These are phyloP conservation scores for Cercospora sp. DNA, from an alignment of 2,329 filamentous ascomycete genomes.

Conservation along the genomic window DNA sequence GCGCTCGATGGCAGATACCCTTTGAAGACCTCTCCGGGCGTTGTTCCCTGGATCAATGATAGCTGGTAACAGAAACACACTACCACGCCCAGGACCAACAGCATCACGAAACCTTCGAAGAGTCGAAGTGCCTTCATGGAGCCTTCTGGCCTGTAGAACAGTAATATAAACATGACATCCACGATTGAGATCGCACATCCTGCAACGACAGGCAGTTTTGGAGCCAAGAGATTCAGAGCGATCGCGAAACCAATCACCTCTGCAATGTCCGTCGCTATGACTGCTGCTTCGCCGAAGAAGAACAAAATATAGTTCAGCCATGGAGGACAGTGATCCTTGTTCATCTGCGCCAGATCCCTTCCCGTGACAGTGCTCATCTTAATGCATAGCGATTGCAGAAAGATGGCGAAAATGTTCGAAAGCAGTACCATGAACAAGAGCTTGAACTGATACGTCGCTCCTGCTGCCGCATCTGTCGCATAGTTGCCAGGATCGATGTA, in stretches of 20 bases:
- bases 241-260: conserved; percentile 71
- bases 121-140: conserved; percentile 59
- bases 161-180: conserved; percentile 66
- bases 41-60: conserved; percentile 58
- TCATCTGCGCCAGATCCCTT: conserved; percentile 52
- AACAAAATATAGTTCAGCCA: conserved; percentile 58
- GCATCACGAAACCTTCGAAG: conserved; percentile 66
- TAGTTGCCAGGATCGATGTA: conserved; percentile 63
- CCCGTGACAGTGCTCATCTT: conserved; percentile 55
- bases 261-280: conserved; percentile 61
- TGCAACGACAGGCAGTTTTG: conserved; percentile 64
- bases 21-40: conserved; percentile 60
- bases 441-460: conserved; percentile 63
- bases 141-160: conserved; percentile 63
- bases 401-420: conserved; percentile 70
- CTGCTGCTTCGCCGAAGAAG: conserved; percentile 56
- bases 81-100: conserved; percentile 66
- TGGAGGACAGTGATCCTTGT: conserved; percentile 50
- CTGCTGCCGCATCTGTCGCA: conserved; percentile 67
- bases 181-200: conserved; percentile 68
- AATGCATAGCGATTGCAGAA: conserved; percentile 67
- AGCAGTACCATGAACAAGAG: conserved; percentile 68
- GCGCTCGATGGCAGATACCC: conserved; percentile 65
- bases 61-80: conserved; percentile 71
- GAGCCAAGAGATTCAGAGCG: conserved; percentile 62